phyloP scores from a whole-genome alignment of 192 early-diverging fungal genomes.

The Dispira parvispora region DNA sequence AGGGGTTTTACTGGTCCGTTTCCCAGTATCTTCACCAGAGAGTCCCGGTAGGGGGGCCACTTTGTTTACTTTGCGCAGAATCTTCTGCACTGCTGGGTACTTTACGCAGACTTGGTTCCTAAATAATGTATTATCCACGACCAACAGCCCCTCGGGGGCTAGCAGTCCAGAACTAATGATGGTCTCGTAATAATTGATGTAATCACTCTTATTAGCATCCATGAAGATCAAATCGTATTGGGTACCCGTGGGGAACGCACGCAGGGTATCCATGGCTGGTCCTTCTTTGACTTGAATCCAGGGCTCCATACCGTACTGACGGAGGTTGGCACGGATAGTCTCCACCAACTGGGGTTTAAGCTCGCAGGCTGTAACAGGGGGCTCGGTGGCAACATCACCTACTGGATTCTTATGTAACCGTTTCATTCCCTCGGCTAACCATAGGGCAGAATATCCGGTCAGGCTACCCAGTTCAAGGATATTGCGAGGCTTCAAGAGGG shows the following conservation, averaged over 20 bases:
- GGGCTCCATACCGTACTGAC: constrained; percentile 16
- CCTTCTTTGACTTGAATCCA: constrained; percentile 28
- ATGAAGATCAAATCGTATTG: constrained; percentile 46
- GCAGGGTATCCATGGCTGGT: constrained; percentile 20
- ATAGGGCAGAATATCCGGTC: constrained; percentile 43
- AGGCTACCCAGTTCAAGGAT: constrained; percentile 55
- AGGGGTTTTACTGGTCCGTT: not conserved
- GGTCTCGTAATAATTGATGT: constrained; percentile 42
- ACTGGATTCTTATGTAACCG: constrained; percentile 14
- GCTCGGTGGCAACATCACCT: constrained; percentile 2
- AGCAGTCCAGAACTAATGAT: constrained; percentile 44
- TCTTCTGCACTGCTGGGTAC: not conserved
- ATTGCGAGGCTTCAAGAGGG: constrained; percentile 25
- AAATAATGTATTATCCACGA: constrained; percentile 37
- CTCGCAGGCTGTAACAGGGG: constrained; percentile 32
- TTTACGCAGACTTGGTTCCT: constrained; percentile 10
- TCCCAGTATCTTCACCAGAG: not conserved
- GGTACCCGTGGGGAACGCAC: constrained; percentile 19
- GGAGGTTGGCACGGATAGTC: constrained; percentile 26
- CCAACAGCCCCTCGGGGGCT: constrained; percentile 33
- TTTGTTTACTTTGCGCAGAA: not conserved
- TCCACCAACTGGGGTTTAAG: constrained; percentile 28
- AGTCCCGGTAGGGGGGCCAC: not conserved
- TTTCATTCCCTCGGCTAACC: constrained; percentile 47
- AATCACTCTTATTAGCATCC: constrained; percentile 55